Base-by-base conservation (phyloP, 2,329 filamentous ascomycete species). In the Talaromyces sp. region DNA sequence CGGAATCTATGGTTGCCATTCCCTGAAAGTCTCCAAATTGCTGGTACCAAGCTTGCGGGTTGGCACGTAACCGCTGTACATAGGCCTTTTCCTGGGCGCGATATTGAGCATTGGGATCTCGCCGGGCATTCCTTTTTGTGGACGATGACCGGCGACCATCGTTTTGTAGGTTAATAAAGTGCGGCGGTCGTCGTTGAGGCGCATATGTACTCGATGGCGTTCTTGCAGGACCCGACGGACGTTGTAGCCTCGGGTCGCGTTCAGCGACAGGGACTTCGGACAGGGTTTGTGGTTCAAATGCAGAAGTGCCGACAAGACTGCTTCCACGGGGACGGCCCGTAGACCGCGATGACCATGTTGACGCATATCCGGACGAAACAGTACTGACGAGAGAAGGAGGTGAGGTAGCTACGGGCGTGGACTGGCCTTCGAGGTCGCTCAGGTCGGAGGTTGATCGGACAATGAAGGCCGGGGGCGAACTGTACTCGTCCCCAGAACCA, bases 51-150 rank as follows among this genome's bases (percentile, higher is more conserved):
- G 91, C 89, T 67, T 85, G 85, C 51, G 88, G 86, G 70, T 95
- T 91, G 75, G 96, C 92, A 65, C 93, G 89, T 73, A 98, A 86
- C 71, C 94, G 89, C 77, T 97, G 92, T 38, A 98, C 90, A 75
- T 99, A 99, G 65, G 94, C 94, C 75, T 93, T 92, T 78, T 98
- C 94, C 78, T 98, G 92, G 58, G 91, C 91, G 67, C 91, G 83
- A 75, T 91, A 92, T 70, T 90, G 88, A 61, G 88, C 88, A 72
- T 89, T 89, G 10, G 89, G 89, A 72, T 91, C 90, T 68, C 84
- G 78, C 66, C 86, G 80, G 43, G 82, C 76, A 45, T 75, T 74
- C 68, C 88, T 80, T 67, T 84, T 85, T 2, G 82, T 77, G 1
- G 87, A 88, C 6, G 81, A 83, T 7, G 85, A 87, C 67, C 87